Base-by-base conservation (phyloP, 148 eudicot species). In the Rhododendron vialii region DNA sequence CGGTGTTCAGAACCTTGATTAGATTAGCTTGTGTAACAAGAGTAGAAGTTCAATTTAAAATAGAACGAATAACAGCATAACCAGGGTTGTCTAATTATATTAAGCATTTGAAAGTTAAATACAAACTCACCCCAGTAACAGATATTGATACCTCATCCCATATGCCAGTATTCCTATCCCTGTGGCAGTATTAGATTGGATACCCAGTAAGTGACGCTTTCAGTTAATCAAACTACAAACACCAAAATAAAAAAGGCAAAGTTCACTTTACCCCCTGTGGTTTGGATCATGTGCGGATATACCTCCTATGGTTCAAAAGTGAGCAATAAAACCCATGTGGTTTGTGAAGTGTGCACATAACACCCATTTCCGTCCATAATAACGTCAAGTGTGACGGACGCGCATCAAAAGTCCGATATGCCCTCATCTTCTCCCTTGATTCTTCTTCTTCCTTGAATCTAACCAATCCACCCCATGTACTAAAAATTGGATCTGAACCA, bases 131-230 rank as follows among this genome's bases (percentile, higher is more conserved):
- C 98, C 99, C 99, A 53, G 95, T 92, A 82, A 94, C 90, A 79
- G 92, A 86, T 88, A 95, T 88, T 78, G 98, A 98, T 69, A 98
- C 98, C 89, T 98, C 98, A 87, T 98, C 99, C 99, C 99, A 98
- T 88, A 98, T 95, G 87, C 99, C 99, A 89, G 99, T 98, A 90
- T 98, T 98, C 87, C 99, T 90, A 89, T 98, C 99, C 96, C 99
- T 98, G 96, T 81, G 87, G 75, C 61, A 47, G 85, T 13, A 50
- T 71, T 10, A 48, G 2, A n/a, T 30, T 59, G 28, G 84, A 26
- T 61, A 48, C 47, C 76, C 35, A 30, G 22, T 77, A 83, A 83
- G 82, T n/a, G n/a, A 38, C 28, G 35, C 61, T 86, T 59, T 43
- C 61, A 57, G 59, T 78, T 83, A 14, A 26, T 55, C 45, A 15